A percentile compares a stretch with the other conserved stretches of the same genome.
These are phyloP conservation scores for Backusella sp. DNA, from an alignment of 192 early-diverging fungal genomes.

Conservation along the genomic window DNA sequence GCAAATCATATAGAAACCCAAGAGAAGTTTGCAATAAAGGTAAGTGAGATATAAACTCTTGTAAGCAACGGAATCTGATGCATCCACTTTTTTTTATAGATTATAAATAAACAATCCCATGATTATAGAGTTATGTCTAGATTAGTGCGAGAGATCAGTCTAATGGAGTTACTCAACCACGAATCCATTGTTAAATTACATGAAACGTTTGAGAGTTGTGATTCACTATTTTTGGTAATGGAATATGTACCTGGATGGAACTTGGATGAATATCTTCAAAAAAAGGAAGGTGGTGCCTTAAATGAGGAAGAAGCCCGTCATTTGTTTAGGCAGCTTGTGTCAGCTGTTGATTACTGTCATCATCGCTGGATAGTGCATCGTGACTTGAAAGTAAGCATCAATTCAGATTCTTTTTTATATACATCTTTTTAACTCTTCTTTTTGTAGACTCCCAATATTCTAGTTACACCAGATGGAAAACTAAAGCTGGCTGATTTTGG, in stretches of 20 bases:
- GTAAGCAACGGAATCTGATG: neutral
- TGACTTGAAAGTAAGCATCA: slow-evolving; percentile 80
- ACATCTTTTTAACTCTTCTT: neutral
- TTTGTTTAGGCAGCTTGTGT: slow-evolving; percentile 82
- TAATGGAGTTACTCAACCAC: slow-evolving; percentile 86
- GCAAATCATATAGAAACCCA: slow-evolving; percentile 57
- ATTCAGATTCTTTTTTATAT: neutral
- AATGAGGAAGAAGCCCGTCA: slow-evolving; percentile 83
- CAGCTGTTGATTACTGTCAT: slow-evolving; percentile 76
- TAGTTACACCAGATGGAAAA: slow-evolving; percentile 68
- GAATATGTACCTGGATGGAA: slow-evolving; percentile 86
- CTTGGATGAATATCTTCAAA: slow-evolving; percentile 85
- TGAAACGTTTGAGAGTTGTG: slow-evolving; percentile 77
- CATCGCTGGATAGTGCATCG: slow-evolving; percentile 75
- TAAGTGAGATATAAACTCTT: neutral
- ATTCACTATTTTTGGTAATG: slow-evolving; percentile 84
- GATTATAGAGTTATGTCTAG: slow-evolving; percentile 57
- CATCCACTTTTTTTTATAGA: slow-evolving; percentile 26
- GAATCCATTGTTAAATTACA: slow-evolving; percentile 87
- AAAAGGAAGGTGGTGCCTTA: slow-evolving; percentile 62
- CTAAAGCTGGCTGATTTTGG: slow-evolving; percentile 95
- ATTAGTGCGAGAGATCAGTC: slow-evolving; percentile 73
- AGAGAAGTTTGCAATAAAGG: slow-evolving; percentile 37
- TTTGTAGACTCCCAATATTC: slow-evolving; percentile 68
- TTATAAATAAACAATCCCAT: slow-evolving; percentile 54